Evolutionary conservation across 306 rosid genomes (phyloP).

Genomic region (Quillaja saponaria): DNA sequence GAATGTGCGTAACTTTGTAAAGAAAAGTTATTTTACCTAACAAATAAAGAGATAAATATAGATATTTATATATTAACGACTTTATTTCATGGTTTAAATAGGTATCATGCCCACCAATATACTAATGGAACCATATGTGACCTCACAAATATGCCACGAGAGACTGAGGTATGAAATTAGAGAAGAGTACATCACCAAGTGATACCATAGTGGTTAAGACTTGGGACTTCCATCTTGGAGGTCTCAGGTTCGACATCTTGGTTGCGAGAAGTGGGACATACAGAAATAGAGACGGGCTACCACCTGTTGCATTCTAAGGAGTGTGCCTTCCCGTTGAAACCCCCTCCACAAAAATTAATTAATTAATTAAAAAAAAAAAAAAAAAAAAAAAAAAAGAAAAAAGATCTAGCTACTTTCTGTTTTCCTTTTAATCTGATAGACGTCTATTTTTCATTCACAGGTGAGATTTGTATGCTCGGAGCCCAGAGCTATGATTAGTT

Average conservation of each 20-base stretch:
- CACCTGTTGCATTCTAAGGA: no score
- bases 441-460: slow-evolving; percentile 49
- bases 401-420: no score
- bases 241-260: no score
- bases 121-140: slow-evolving; percentile 89
- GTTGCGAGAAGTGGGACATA: no score
- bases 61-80: slow-evolving; percentile 25
- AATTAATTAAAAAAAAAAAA: no score
- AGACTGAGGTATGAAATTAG: slow-evolving; percentile 71
- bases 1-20: slow-evolving; percentile 11
- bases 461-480: slow-evolving; percentile 96
- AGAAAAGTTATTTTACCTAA: slow-evolving; percentile 19
- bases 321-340: no score
- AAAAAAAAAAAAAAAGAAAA: no score
- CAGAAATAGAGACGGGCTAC: no score
- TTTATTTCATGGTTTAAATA: slow-evolving; percentile 30
- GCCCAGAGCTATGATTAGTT: slow-evolving; percentile 76
- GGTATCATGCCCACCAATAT: slow-evolving; percentile 92
- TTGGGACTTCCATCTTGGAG: slow-evolving; percentile 20
- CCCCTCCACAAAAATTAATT: no score
- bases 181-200: no score
- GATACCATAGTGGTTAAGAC: background rate
- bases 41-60: slow-evolving; percentile 19
- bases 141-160: slow-evolving; percentile 84
- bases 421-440: no score